Evolutionary conservation across 1,284 basidiomycete genomes (phyloP).

Genomic region (Microbotryum silenes-acaulis): DNA sequence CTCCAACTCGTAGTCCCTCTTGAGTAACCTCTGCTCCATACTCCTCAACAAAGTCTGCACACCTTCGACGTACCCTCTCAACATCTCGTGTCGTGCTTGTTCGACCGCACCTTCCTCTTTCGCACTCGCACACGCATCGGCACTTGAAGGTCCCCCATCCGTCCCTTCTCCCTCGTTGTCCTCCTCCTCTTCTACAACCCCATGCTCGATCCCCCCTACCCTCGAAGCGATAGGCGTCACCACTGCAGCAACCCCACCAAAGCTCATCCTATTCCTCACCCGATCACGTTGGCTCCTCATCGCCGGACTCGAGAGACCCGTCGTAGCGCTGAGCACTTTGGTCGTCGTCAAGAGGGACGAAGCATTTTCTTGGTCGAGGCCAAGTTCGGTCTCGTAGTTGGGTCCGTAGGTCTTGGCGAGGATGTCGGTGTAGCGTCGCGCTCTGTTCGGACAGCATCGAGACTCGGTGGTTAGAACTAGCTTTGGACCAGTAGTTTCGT

Average conservation of each 20-base stretch:
- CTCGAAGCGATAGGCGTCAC: too few species aligned
- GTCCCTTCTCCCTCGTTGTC: not conserved
- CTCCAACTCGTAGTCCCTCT: conserved; percentile 20
- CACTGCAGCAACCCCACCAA: too few species aligned
- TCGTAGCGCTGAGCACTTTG: not conserved
- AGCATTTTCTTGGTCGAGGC: not conserved
- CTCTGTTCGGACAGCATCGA: not conserved
- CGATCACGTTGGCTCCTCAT: too few species aligned
- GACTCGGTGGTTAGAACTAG: not conserved
- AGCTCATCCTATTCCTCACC: too few species aligned
- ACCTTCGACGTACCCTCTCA: conserved; percentile 20
- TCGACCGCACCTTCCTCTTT: not conserved
- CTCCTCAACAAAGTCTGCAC: conserved; percentile 20
- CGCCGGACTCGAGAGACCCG: too few species aligned
- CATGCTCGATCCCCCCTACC: too few species aligned
- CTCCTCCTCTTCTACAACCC: not conserved
- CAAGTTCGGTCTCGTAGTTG: conserved; percentile 15
- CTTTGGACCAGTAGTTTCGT: too few species aligned
- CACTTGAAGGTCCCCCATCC: not conserved
- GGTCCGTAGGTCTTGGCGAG: conserved; percentile 20
- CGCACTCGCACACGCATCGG: too few species aligned
- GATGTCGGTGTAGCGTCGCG: conserved; percentile 13
- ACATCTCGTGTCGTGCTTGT: not conserved
- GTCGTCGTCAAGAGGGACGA: not conserved
- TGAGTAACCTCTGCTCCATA: conserved; percentile 23